Evolutionary conservation across 495 filamentous ascomycete genomes (phyloP), one percentile per base, ranked within the genome.

Genomic region (Lichina pygmaea): DNA sequence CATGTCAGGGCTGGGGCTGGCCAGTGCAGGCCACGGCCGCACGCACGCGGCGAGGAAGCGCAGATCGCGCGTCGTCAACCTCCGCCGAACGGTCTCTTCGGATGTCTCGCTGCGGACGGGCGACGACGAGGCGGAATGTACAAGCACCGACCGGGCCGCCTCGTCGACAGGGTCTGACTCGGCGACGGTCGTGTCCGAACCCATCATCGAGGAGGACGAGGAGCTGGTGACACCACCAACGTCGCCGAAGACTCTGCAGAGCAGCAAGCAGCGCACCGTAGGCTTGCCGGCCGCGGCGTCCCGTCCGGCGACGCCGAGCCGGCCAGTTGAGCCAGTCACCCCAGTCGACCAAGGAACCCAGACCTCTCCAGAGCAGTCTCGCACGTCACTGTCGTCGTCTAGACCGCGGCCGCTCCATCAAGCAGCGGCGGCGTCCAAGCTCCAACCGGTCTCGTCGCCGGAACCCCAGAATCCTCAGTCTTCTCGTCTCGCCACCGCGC

Each of bases 21-120:
- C 75, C 1, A 64, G 72, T 11, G 70, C 70, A 33, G 66, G 73
- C 34, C 70, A 78, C 52, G 68, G 73, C 7, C 77, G 80, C 56
- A 60, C 67, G 30, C 64, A 65, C 38, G 60, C 70, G n/a, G 15
- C 15, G 31, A 70, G 81, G 33, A 86, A 78, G 56, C 79, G 83
- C 58, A 95, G 93, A 70, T 85, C 73, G 49, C 72, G 89, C n/a
- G 81, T 97, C 32, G 83, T 97, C 48, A 85, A 95, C 56, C 60
- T 97, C 38, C 77, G 89, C 40, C 77, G 86, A 6, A 72, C 70
- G 48, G 67, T 68, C 37, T 73, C 67, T 55, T 58, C 67, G 36
- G 36, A 11, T 39, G 36, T 11, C 1, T 39, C 36, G 36, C 3
- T 11, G 10, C 36, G 2, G 36, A 6, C 36, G 10, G 36, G 36